These are phyloP conservation scores for Haematococcus lacustris DNA, from an alignment of 139 green algal species.

Conservation along the genomic window DNA sequence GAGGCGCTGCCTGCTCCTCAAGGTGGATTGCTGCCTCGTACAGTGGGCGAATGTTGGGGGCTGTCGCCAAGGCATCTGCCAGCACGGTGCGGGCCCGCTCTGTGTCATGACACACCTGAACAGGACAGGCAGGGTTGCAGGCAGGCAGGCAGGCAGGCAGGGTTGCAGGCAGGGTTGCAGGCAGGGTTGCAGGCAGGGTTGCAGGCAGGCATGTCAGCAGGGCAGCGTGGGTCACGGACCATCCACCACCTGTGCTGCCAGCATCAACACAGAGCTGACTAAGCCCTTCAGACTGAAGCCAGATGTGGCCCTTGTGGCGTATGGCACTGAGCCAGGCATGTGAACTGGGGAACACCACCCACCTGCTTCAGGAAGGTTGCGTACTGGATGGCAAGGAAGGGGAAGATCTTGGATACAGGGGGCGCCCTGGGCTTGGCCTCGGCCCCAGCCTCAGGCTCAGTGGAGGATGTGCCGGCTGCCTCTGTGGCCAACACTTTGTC, in stretches of 20 bases:
- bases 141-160: too few species aligned
- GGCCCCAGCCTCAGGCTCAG: too few species aligned
- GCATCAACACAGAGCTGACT: too few species aligned
- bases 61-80: constrained; percentile 28
- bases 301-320: not conserved
- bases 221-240: too few species aligned
- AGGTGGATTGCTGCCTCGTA: constrained; percentile 64
- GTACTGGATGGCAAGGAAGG: constrained; percentile 54
- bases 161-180: too few species aligned
- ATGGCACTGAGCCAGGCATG: not conserved
- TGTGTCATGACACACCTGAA: constrained; percentile 14
- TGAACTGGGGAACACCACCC: not conserved
- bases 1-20: constrained; percentile 40
- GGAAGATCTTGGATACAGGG: constrained; percentile 30
- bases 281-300: too few species aligned
- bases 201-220: not conserved
- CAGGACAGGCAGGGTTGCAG: too few species aligned
- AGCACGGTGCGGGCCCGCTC: constrained; percentile 39
- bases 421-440: too few species aligned
- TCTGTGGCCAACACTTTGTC: constrained; percentile 42
- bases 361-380: constrained; percentile 50
- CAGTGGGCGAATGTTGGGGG: constrained; percentile 26
- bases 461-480: too few species aligned
- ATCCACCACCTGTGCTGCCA: too few species aligned
- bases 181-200: too few species aligned